These are phyloP conservation scores for Poteriospumella lacustris DNA, from an alignment of 108 stramenopile species.

Conservation along the genomic window DNA sequence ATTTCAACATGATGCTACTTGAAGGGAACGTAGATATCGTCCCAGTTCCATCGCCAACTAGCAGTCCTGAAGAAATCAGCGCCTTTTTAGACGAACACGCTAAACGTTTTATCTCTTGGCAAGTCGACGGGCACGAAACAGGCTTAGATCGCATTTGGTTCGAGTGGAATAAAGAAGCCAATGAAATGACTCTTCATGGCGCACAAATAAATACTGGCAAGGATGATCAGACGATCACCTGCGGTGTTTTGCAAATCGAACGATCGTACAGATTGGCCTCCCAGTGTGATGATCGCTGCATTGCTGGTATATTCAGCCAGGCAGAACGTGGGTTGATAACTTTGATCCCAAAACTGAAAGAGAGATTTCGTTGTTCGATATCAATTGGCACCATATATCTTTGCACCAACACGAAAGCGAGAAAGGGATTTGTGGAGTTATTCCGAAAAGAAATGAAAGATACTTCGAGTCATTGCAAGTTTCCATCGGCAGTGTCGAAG, in stretches of 20 bases:
- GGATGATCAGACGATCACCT: neutral
- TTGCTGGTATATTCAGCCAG: neutral
- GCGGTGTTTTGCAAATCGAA: neutral
- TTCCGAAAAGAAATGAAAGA: neutral
- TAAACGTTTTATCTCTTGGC: neutral
- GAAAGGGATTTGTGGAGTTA: neutral
- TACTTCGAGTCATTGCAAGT: too few relatives aligned
- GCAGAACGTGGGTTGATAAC: neutral
- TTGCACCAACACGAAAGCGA: neutral
- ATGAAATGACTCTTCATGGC: neutral
- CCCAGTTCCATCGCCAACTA: too few relatives aligned
- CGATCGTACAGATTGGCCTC: neutral
- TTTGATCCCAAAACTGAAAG: neutral
- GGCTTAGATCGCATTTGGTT: conserved; percentile 16
- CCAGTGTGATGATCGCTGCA: neutral
- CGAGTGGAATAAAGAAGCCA: neutral
- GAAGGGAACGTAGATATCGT: neutral
- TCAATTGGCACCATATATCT: neutral
- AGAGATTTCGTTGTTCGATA: neutral
- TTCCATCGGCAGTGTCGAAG: too few relatives aligned
- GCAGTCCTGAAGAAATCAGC: too few relatives aligned
- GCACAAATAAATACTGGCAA: conserved; percentile 15
- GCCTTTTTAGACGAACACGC: neutral
- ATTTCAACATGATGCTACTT: neutral
- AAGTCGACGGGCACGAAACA: neutral